Base-by-base conservation (phyloP, 2,329 filamentous ascomycete genomes). In the Paraconiothyrium brasiliense region DNA sequence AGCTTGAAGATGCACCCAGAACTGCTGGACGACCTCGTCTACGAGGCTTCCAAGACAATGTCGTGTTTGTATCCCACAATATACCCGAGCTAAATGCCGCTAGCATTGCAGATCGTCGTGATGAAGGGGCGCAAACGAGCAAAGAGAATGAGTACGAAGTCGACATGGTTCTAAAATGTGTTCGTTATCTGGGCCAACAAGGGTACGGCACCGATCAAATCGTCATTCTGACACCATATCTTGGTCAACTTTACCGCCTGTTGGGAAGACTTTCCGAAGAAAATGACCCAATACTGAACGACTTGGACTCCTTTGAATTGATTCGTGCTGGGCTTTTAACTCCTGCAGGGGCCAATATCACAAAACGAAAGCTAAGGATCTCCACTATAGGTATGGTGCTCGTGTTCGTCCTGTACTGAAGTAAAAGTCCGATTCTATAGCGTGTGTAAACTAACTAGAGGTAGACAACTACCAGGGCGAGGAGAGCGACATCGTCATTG, bases 391-490 rank as follows among this genome's bases (percentile, higher is more conserved):
- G 89, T 90, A 76, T 73, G 85, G 72, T 16, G 1, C 13, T 16
- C 37, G 13, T 5, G 13, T n/a, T 41, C 13, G 2, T 41, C 37
- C 34, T 39, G 35, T 39, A 39, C 8, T 14, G 35, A 11, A 39
- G 5, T 39, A 14, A 14, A 10, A 4, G 3, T 14, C 7, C 9
- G 11, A 14, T 7, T 14, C 35, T 20, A 20, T 20, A 20, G 20
- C 20, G 20, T 20, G 20, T 20, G 20, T 20, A 7, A 32, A 2
- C 27, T 43, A 35, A 54, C 22, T 16, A 16, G 3, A 24, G 5
- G 3, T 24, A 89, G 90, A 93, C 63, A 93, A 93, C 63, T 94
- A 91, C 60, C 91, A 93, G 72, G 90, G 91, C 1, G 91, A 93
- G 69, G 91, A 94, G 65, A 88, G 86, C 41, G 87, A 93, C 1